Base-by-base conservation (phyloP, 2,329 filamentous ascomycete genomes). In the Cryoendolithus antarcticus region DNA sequence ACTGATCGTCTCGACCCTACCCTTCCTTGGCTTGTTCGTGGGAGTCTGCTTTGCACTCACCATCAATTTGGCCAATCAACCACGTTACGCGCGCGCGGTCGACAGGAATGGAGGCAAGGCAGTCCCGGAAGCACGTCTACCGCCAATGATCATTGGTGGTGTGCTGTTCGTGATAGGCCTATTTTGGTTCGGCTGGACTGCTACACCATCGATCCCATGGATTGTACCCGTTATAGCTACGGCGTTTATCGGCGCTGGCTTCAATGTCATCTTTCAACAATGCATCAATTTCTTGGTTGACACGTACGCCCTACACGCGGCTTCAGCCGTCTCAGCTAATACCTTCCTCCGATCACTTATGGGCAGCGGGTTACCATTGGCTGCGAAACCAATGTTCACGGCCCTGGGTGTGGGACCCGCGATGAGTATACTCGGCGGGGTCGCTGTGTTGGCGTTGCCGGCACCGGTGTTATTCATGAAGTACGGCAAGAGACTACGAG, bases 271-370 rank as follows among this genome's bases (percentile, higher is more conserved):
- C 36, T 69, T 70, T 51, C 59, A 69, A 42, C 63, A 67, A 47
- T 66, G 63, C 36, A 57, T 70, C 41, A 69, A 69, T 43, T 68
- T 62, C 35, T 53, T 69, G 1, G 59, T 69, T 12, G 40, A 42
- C 28, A 42, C 40, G 3, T 42, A 42, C 10, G 35, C 35, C 6
- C 34, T 50, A 0, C 67, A 66, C 45, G 66, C 67, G n/a, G 67
- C 67, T 3, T 67, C 62, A 9, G 67, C 67, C 6, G 62, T 69
- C 21, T 63, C 66, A 7, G 67, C 65, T 21, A 70, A 71, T 42
- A 69, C 67, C 2, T 64, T 71, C 45, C 54, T 70, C 30, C 62
- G 68, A 27, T 61, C 58, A 29, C 42, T 67, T 6, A 46, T 68
- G 41, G 66, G 62, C 3, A 58, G 34, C 2, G 13, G 62, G 58